A percentile compares a stretch with the other conserved stretches of the same genome.
Conservation (phyloP, 352 stramenopile species). For the Pythium volutum region DNA sequence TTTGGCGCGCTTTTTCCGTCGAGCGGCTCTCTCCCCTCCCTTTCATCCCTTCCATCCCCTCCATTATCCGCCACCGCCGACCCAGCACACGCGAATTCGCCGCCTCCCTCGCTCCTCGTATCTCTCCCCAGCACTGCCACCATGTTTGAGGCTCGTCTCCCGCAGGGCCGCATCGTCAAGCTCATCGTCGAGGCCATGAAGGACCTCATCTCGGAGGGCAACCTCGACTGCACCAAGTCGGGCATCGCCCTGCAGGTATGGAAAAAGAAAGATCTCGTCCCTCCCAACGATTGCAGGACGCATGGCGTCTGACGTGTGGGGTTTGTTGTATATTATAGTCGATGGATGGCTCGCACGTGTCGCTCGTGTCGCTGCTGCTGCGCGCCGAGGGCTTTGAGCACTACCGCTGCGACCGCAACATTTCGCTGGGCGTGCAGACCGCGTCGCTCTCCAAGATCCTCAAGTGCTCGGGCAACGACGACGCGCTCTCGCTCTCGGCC, state of each 20-base stretch:
- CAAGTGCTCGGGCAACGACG: slow-evolving; percentile 98
- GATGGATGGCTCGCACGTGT: slow-evolving; percentile 99
- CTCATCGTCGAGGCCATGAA: slow-evolving; percentile 99
- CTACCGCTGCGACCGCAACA: slow-evolving; percentile 98
- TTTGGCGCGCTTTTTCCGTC: slow-evolving; percentile 36
- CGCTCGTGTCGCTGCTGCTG: slow-evolving; percentile 94
- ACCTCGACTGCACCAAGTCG: slow-evolving; percentile 95
- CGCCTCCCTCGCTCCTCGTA: background rate
- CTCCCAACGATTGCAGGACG: background rate
- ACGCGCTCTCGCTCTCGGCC: slow-evolving; percentile 98
- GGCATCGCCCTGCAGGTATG: slow-evolving; percentile 77
- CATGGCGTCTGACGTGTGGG: too few relatives aligned
- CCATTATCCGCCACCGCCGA: background rate
- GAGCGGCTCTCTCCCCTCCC: slow-evolving; percentile 4
- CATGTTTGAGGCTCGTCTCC: slow-evolving; percentile 99
- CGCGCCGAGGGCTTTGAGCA: slow-evolving; percentile 95
- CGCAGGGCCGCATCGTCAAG: slow-evolving; percentile 97
- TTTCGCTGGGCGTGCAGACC: slow-evolving; percentile 97
- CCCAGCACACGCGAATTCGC: slow-evolving; percentile 18
- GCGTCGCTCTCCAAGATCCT: slow-evolving; percentile 99
- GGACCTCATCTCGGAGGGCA: slow-evolving; percentile 98
- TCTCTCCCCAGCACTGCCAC: slow-evolving; percentile 26
- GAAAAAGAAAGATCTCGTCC: background rate
- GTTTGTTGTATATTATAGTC: too few relatives aligned
- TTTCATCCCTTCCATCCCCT: background rate